Percentiles rank a stretch among this genome's conserved stretches.
Evolutionary conservation across 805 yeast species (phyloP).

Genomic region (Naumovozyma castellii): DNA sequence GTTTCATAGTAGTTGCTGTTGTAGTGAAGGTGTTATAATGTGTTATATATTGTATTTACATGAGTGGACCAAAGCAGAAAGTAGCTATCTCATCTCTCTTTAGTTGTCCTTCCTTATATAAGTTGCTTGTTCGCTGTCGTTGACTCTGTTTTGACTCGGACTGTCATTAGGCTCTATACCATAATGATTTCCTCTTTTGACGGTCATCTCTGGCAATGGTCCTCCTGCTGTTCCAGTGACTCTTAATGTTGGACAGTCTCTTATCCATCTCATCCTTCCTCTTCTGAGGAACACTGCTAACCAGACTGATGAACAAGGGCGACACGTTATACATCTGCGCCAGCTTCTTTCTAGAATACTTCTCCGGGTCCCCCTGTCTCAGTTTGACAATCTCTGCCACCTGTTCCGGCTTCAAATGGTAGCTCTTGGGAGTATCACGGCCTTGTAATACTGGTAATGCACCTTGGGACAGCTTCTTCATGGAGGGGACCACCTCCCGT

Average conservation of each 20-base stretch:
- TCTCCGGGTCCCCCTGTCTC: conserved; percentile 48
- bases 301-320: conserved; percentile 43
- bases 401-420: conserved; percentile 49
- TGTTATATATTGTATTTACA: background rate
- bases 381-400: conserved; percentile 48
- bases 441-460: conserved; percentile 15
- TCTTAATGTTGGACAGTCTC: conserved; percentile 38
- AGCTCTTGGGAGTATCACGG: conserved; percentile 31
- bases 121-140: no score
- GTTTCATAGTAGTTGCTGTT: conserved; percentile 9
- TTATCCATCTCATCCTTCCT: conserved; percentile 37
- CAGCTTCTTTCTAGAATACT: conserved; percentile 53
- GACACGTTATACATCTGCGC: conserved; percentile 51
- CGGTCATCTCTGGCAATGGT: conserved; percentile 46
- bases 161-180: conserved; percentile 42
- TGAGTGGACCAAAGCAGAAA: background rate
- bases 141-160: background rate
- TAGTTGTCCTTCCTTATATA: no score
- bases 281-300: conserved; percentile 36
- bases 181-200: conserved; percentile 45
- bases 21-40: background rate
- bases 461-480: conserved; percentile 36
- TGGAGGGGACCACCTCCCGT: conserved; percentile 16
- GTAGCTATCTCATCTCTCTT: no score
- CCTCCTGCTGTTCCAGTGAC: conserved; percentile 41